Evolutionary conservation across 139 green algal species (phyloP), one percentile per base, ranked within the genome.

Genomic region (Diplosphaera chodatii): DNA sequence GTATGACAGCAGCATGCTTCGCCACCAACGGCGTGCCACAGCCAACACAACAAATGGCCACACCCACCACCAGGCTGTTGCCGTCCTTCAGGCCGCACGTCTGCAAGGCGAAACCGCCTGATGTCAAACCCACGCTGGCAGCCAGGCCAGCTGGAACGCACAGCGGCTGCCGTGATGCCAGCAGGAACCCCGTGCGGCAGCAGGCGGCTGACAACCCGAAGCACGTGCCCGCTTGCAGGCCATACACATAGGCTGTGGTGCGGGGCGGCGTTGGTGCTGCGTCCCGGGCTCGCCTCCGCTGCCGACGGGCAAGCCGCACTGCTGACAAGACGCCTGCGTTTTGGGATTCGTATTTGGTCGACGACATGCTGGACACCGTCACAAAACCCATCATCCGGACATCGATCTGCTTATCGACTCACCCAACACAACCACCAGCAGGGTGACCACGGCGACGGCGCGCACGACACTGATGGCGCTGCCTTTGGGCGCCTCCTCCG

Each of bases 11-110:
- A n/a, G n/a, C n/a, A n/a, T n/a, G n/a, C n/a, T n/a, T n/a, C n/a
- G n/a, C n/a, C n/a, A n/a, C n/a, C n/a, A n/a, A n/a, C n/a, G n/a
- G n/a, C n/a, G n/a, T n/a, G n/a, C n/a, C n/a, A n/a, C n/a, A n/a
- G n/a, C n/a, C n/a, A n/a, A n/a, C n/a, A 48, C 37, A 48, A 25
- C 48, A 59, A 23, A 3, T n/a, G 48, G n/a, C n/a, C 13, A 5
- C 25, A 3, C 48, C 25, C 18, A 59, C 69, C 23, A 80, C 34
- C n/a, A 91, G 77, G 31, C 83, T 88, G 66, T 85, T 86, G 55
- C 92, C 91, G 21, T 89, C 83, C 78, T 97, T 96, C 27, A 97
- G 79, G 20, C 89, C 92, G 1, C 79, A 66, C 4, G 91, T 97
- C 77, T 91, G 90, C 67, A 94, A 82, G 31, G 93, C 68, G 69